Conservation (phyloP, 805 yeast genomes). For the Clavispora vitiphila region DNA sequence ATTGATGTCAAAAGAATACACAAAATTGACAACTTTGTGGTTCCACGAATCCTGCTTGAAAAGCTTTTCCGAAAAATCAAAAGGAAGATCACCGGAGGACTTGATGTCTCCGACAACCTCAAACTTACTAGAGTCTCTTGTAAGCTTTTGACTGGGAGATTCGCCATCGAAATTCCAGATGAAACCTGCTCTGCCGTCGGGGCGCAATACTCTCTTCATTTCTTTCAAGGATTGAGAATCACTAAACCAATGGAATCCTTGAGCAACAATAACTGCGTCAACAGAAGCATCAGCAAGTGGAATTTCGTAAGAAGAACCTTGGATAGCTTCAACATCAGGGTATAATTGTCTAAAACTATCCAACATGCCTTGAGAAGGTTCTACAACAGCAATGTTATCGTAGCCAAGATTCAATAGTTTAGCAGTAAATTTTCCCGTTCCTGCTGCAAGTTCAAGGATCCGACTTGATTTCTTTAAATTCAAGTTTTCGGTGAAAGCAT, state of each 20-base stretch:
- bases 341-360: conserved; percentile 40
- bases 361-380: conserved; percentile 57
- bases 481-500: conserved; percentile 36
- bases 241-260: conserved; percentile 68
- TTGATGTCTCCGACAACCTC: not conserved
- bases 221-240: conserved; percentile 45
- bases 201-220: conserved; percentile 45
- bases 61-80: conserved; percentile 8
- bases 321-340: conserved; percentile 33
- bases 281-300: conserved; percentile 41
- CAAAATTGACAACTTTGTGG: conserved; percentile 24
- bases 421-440: conserved; percentile 60
- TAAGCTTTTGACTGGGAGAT: conserved; percentile 11
- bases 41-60: conserved; percentile 33
- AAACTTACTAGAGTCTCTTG: not conserved
- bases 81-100: conserved; percentile 1
- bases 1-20: conserved; percentile 31
- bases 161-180: conserved; percentile 54
- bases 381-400: conserved; percentile 41
- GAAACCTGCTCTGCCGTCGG: conserved; percentile 45
- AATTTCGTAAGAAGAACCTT: conserved; percentile 43
- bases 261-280: conserved; percentile 52
- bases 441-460: conserved; percentile 52
- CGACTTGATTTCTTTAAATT: conserved; percentile 19
- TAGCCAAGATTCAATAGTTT: conserved; percentile 38